A percentile compares a stretch with the other conserved stretches of the same genome.
Conservation (phyloP, 83 land plant species). For the Isoetes engelmannii region DNA sequence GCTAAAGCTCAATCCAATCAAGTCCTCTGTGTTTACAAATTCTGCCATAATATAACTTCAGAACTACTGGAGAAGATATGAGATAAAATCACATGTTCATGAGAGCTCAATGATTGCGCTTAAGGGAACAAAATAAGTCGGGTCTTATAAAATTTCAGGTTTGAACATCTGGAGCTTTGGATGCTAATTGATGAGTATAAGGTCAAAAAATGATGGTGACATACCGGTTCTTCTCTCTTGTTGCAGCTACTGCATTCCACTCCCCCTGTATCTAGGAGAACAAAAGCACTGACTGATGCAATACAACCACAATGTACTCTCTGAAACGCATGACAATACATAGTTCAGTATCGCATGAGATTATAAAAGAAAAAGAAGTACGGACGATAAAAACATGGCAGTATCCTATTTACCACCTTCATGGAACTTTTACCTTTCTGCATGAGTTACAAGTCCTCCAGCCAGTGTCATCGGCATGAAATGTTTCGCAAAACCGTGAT, state of each 20-base stretch:
- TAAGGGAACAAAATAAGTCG: too few relatives aligned
- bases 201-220: not conserved
- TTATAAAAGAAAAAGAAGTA: too few relatives aligned
- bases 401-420: too few relatives aligned
- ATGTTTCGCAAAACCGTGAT: conserved; percentile 62
- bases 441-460: conserved; percentile 80
- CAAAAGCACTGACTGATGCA: conserved; percentile 46
- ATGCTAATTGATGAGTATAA: not conserved
- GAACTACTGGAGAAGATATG: too few relatives aligned
- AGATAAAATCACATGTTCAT: too few relatives aligned
- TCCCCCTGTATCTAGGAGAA: conserved; percentile 78
- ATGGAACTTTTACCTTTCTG: conserved; percentile 46
- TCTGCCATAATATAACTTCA: too few relatives aligned
- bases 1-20: too few relatives aligned
- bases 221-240: conserved; percentile 10
- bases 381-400: too few relatives aligned
- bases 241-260: conserved; percentile 65
- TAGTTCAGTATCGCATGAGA: not conserved
- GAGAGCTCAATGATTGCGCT: too few relatives aligned
- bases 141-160: too few relatives aligned
- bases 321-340: conserved; percentile 35
- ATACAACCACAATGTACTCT: conserved; percentile 84
- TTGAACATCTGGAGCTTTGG: not conserved
- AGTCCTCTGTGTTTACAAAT: too few relatives aligned
- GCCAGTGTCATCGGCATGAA: conserved; percentile 59